Percentiles rank a stretch among this genome's conserved stretches.
phyloP scores from a whole-genome alignment of 2,329 filamentous ascomycete genomes.

The Trichophyton simii region DNA sequence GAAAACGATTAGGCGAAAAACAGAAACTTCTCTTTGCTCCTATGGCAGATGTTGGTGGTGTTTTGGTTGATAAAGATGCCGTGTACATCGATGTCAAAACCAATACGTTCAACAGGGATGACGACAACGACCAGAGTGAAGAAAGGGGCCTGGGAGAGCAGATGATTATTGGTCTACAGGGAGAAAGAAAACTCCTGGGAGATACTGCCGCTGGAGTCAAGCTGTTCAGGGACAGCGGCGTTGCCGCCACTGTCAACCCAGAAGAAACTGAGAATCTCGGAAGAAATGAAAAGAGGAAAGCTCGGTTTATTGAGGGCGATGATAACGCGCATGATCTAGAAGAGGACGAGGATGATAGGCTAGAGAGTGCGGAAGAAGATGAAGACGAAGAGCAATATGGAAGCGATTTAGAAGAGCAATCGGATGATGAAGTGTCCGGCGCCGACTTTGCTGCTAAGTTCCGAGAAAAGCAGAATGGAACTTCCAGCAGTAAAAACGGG shows the following conservation, averaged over 20 bases:
- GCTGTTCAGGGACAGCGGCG: slow-evolving; percentile 67
- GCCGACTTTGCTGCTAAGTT: slow-evolving; percentile 34
- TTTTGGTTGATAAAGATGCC: slow-evolving; percentile 92
- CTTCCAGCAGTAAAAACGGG: slow-evolving; percentile 40
- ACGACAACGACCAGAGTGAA: slow-evolving; percentile 46
- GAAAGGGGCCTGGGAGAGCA: slow-evolving; percentile 91
- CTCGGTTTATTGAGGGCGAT: slow-evolving; percentile 36
- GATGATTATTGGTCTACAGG: slow-evolving; percentile 80
- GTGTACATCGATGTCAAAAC: slow-evolving; percentile 74
- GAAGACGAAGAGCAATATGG: slow-evolving; percentile 37
- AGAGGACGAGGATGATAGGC: slow-evolving; percentile 44
- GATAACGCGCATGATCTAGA: slow-evolving; percentile 45
- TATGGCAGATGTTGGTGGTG: slow-evolving; percentile 93
- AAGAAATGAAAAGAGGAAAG: slow-evolving; percentile 42
- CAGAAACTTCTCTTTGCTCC: slow-evolving; percentile 93
- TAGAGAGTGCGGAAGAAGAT: slow-evolving; percentile 41
- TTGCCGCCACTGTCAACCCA: slow-evolving; percentile 39
- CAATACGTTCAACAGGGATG: slow-evolving; percentile 55
- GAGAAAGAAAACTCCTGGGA: slow-evolving; percentile 67
- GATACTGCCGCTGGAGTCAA: slow-evolving; percentile 71
- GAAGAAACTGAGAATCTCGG: slow-evolving; percentile 47
- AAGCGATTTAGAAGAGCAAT: slow-evolving; percentile 24
- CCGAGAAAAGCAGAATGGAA: slow-evolving; percentile 39
- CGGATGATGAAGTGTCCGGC: slow-evolving; percentile 24
- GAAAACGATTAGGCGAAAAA: slow-evolving; percentile 80